Percentiles rank a stretch among this genome's conserved stretches.
phyloP scores from a whole-genome alignment of 306 rosid genomes.

The Rosa rugosa region DNA sequence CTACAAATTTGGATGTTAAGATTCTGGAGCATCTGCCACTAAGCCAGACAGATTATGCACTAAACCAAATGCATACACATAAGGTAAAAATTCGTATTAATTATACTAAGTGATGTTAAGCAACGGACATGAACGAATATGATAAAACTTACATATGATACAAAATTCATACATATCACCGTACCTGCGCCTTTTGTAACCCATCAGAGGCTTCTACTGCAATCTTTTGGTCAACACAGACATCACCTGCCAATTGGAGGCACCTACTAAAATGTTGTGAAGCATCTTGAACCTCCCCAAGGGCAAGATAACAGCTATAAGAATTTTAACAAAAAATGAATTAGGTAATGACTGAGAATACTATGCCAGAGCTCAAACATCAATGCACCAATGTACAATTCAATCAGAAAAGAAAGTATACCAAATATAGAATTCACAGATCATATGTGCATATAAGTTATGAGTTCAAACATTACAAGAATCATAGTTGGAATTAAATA shows the following conservation, averaged over 20 bases:
- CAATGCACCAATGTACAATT: conserved; percentile 11
- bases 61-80: neutral
- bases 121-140: neutral
- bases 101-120: neutral
- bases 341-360: conserved; percentile 16
- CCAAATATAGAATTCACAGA: neutral
- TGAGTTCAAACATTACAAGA: neutral
- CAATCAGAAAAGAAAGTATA: neutral
- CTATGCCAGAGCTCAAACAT: neutral
- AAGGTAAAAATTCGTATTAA: neutral
- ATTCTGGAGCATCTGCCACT: neutral
- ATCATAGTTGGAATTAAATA: neutral
- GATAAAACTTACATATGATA: neutral
- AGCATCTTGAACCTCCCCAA: conserved; percentile 89
- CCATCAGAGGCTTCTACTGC: conserved; percentile 95
- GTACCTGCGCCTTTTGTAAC: conserved; percentile 83
- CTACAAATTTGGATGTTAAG: neutral
- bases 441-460: neutral
- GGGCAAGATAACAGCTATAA: conserved; percentile 75
- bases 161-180: conserved; percentile 14
- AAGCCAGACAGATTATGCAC: neutral
- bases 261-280: conserved; percentile 70
- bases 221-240: conserved; percentile 79
- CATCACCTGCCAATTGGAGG: conserved; percentile 70
- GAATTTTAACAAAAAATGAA: conserved; percentile 18